Evolutionary conservation across 2,329 filamentous ascomycete genomes (phyloP), one percentile per base, ranked within the genome.

Genomic region (Sclerotinia minor): DNA sequence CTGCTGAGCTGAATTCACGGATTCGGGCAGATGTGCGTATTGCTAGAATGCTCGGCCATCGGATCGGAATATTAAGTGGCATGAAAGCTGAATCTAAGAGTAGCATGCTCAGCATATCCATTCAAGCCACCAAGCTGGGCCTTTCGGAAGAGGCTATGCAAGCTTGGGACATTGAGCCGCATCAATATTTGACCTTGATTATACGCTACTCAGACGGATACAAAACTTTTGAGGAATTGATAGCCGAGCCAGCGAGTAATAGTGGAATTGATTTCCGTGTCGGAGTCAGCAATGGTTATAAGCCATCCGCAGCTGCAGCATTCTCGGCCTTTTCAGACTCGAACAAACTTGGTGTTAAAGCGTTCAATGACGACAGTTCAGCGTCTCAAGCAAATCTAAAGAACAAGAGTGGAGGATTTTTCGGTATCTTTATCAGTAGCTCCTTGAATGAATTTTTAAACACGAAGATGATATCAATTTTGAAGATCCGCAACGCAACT

Each of bases 131-230:
- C 5, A 90, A 90, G 72, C 84, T 97, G 1, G 87, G 85, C 0
- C 85, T 97, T 17, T 89, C 91, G 0, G 83, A 89, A 49, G 91
- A 94, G 74, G 88, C 87, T 0, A 85, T 92, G 78, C 83, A 89
- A 74, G 91, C 92, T 1, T 97, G 93, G 93, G 84, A 89, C 69
- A 77, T 97, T 15, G 79, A 84, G 19, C 79, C 82, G 0, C 78
- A 82, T 0, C 89, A 93, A 45, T 94, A 94, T 74, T 77, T 96
- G 50, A 84, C 94, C 5, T 81, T 96, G 5, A 80, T 97, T 29
- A 83, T 95, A 54, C 84, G 84, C 47, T 90, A 90, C 71, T 79
- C 82, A 0, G 77, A 78, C n/a, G 82, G 81, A 0, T 96, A 96
- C 77, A 82, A 81, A 44, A 79, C 80, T 3, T 79, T 90, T 60